Evolutionary conservation across 306 rosid species (phyloP).

Genomic region (Fragaria iinumae): DNA sequence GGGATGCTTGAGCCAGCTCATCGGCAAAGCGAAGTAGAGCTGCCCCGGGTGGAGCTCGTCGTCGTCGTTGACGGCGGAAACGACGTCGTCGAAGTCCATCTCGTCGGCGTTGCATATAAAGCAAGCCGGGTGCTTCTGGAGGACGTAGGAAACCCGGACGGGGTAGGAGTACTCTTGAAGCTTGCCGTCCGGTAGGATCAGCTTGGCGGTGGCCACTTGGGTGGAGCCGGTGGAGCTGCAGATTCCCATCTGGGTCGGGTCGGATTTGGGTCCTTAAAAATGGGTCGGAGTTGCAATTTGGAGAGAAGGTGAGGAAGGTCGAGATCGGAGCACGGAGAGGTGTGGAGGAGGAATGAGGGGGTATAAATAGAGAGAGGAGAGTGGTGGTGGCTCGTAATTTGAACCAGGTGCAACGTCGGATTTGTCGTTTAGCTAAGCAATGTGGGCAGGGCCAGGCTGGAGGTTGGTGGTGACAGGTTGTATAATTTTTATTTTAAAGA

Average conservation of each 20-base stretch:
- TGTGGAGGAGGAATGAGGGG: conserved; percentile 2
- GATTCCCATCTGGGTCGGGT: conserved; percentile 55
- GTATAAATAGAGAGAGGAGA: conserved; percentile 21
- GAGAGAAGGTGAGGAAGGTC: background rate
- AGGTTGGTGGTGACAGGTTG: conserved; percentile 82
- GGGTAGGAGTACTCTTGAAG: conserved; percentile 67
- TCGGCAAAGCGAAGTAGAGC: conserved; percentile 82
- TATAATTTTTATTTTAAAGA: background rate
- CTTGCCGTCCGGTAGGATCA: conserved; percentile 61
- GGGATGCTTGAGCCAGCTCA: conserved; percentile 47
- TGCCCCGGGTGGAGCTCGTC: conserved; percentile 77
- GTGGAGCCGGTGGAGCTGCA: conserved; percentile 63
- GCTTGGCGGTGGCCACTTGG: conserved; percentile 65
- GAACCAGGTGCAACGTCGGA: conserved; percentile 47
- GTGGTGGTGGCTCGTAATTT: background rate
- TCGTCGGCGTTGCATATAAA: conserved; percentile 91
- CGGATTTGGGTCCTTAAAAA: background rate
- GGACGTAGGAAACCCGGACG: conserved; percentile 61
- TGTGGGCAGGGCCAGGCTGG: conserved; percentile 74
- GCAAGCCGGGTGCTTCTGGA: conserved; percentile 58
- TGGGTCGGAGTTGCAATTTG: background rate
- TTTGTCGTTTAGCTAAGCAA: conserved; percentile 24
- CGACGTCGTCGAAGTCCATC: conserved; percentile 76
- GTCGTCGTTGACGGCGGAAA: conserved; percentile 57
- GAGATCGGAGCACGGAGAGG: conserved; percentile 8